A percentile compares a stretch with the other conserved stretches of the same genome.
Conservation (phyloP, 1,139 yeast species). For the Nakaseomyces nivariensis region DNA sequence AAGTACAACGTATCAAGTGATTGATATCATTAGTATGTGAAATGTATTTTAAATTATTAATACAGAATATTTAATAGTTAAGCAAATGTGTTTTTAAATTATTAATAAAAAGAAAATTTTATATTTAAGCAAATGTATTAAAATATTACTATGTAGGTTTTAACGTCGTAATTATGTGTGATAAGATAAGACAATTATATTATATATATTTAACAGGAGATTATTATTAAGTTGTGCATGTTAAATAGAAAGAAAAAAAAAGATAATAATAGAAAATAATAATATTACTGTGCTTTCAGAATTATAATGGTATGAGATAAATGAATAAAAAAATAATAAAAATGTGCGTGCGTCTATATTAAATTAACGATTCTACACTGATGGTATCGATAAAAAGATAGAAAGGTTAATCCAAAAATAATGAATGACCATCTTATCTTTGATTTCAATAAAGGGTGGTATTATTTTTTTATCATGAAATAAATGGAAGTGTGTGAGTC, state of each 20-base stretch:
- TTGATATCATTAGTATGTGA: no score
- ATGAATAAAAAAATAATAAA: constrained; percentile 1
- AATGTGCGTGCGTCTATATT: constrained; percentile 4
- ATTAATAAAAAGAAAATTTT: no score
- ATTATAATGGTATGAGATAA: constrained; percentile 3
- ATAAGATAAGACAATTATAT: neutral
- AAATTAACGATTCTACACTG: constrained; percentile 4
- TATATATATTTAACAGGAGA: neutral
- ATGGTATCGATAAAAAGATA: constrained; percentile 2
- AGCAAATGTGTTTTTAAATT: no score
- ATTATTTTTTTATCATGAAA: neutral
- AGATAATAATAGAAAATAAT: neutral
- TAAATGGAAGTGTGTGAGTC: neutral
- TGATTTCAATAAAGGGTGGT: neutral
- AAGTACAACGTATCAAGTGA: no score
- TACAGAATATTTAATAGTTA: no score
- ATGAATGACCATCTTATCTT: no score
- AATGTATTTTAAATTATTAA: no score
- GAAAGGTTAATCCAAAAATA: neutral
- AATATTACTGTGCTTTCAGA: constrained; percentile 3
- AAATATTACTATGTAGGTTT: no score
- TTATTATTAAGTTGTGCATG: constrained; percentile 1
- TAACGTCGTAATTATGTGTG: no score
- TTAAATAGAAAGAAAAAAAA: neutral
- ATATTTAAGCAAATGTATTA: no score